A percentile compares a stretch with the other conserved stretches of the same genome.
These are phyloP conservation scores for Phytophthora pini DNA, from an alignment of 352 stramenopile species.

Conservation along the genomic window DNA sequence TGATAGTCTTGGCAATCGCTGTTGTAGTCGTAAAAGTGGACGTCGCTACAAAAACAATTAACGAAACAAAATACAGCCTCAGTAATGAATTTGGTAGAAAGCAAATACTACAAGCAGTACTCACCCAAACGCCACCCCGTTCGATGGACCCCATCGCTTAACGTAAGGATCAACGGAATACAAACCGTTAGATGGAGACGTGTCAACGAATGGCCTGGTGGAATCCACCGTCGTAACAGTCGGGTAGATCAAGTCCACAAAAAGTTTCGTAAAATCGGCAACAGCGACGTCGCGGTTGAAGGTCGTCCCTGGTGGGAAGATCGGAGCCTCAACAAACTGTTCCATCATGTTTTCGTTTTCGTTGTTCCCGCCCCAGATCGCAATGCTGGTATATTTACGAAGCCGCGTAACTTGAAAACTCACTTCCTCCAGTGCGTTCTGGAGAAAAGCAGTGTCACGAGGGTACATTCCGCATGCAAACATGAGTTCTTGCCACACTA, in stretches of 20 bases:
- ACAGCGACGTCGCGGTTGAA: constrained; percentile 87
- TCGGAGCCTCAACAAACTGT: constrained; percentile 63
- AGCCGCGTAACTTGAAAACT: constrained; percentile 67
- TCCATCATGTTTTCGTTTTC: constrained; percentile 92
- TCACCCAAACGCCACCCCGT: constrained; percentile 64
- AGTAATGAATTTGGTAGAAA: background rate
- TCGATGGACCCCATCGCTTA: constrained; percentile 81
- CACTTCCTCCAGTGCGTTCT: constrained; percentile 66
- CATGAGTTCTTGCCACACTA: constrained; percentile 93
- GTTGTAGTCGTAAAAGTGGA: constrained; percentile 89
- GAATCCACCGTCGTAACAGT: constrained; percentile 58
- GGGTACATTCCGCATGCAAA: constrained; percentile 91
- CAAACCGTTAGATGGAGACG: constrained; percentile 86
- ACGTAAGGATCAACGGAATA: constrained; percentile 79
- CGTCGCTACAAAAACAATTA: constrained; percentile 50
- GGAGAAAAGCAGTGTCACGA: constrained; percentile 66
- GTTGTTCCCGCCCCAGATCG: constrained; percentile 92
- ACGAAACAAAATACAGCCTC: background rate
- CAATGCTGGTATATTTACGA: constrained; percentile 82
- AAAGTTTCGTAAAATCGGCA: constrained; percentile 81
- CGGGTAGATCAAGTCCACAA: constrained; percentile 75
- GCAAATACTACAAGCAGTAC: constrained; percentile 11
- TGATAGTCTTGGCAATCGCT: constrained; percentile 76
- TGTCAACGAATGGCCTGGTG: constrained; percentile 82
- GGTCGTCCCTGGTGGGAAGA: constrained; percentile 48